Base-by-base conservation (phyloP, 345 rosid species). In the Acer saccharum region DNA sequence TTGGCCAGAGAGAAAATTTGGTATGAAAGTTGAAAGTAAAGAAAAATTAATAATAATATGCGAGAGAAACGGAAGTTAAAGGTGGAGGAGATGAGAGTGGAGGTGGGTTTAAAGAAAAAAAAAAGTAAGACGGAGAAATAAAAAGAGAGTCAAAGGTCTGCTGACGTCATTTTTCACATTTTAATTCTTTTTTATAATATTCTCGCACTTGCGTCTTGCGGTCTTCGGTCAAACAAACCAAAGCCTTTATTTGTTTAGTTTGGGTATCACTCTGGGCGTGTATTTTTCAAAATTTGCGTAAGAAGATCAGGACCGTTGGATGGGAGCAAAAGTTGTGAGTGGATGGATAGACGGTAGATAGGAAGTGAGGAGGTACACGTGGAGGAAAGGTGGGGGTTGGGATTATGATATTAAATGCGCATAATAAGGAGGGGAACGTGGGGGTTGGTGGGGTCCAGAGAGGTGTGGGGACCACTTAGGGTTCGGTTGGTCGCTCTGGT, bases 131-230 rank as follows among this genome's bases (percentile, higher is more conserved):
- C 4, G 0, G 39, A 35, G 6, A 35, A 78, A 72, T 69, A 79
- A 77, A 69, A 80, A 81, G 73, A 78, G 83, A 68, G 88, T 84
- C 90, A 89, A 90, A 88, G 85, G 84, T 43, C 21, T 11, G 78
- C 73, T 86, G 92, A 88, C 87, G 87, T 90, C 87, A 87, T 12
- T 55, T 16, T 66, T 57, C 18, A 71, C 74, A 77, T 71, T 9
- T 48, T 35, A 35, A 4, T 72, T 25, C 4, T 6, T 35, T 72
- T 16, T 25, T 54, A 11, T 4, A 57, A 9, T 61, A 32, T 32
- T 46, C 18, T 71, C 16, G 50, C 54, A 76, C 54, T 72, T 35
- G 35, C 46, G 46, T 8, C 46, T 43, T 61, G n/a, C 61, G 80
- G 82, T 81, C 78, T 60, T 75, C 77, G 87, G 88, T 88, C 92